Base-by-base conservation (phyloP, 1,139 yeast genomes). In the Candida mesenterica region DNA sequence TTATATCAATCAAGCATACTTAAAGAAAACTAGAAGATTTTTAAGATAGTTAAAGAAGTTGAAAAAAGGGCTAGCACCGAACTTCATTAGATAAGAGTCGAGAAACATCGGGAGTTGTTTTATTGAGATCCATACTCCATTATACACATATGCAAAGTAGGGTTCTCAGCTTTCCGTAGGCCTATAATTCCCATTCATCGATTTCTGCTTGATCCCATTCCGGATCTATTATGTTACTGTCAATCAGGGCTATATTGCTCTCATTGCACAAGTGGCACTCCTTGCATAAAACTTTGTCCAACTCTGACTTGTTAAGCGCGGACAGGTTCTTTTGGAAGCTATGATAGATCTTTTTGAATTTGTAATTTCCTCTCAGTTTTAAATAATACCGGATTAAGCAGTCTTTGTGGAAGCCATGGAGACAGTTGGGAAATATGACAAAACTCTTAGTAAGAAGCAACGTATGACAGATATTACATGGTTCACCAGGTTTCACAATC, bases 371-470 rank as follows among this genome's bases (percentile, higher is more conserved):
- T 8, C 84, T 79, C 60, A 59, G 63, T 37, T 72, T 68, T 36
- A 82, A 56, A 28, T 83, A 74, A 25, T 64, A 64, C 39, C 78
- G 75, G 4, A 85, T 75, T 18, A 89, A 60, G 60, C 98, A 94
- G 51, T 89, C 96, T 38, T 82, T 82, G 55, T 94, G 98, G 63
- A 86, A 85, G 5, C 87, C 79, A 59, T 92, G 98, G 42, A 78
- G 84, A 53, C 98, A 92, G 39, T 65, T 69, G 0, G 97, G 96
- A 53, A 89, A 92, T 8, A 83, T 79, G 34, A 84, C 72, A 51
- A 89, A 90, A 49, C 82, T 82, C 39, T 90, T 76, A 4, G 81
- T 75, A 3, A 88, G 74, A 31, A 92, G 63, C 5, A 94, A 72
- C 45, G 73, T 73, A 13, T 70, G 62, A 59, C 98, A 94, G 4